A percentile compares a stretch with the other conserved stretches of the same genome.
phyloP scores from a whole-genome alignment of 225 moss, liverwort and hornwort species.

The Physcomitrium patens region DNA sequence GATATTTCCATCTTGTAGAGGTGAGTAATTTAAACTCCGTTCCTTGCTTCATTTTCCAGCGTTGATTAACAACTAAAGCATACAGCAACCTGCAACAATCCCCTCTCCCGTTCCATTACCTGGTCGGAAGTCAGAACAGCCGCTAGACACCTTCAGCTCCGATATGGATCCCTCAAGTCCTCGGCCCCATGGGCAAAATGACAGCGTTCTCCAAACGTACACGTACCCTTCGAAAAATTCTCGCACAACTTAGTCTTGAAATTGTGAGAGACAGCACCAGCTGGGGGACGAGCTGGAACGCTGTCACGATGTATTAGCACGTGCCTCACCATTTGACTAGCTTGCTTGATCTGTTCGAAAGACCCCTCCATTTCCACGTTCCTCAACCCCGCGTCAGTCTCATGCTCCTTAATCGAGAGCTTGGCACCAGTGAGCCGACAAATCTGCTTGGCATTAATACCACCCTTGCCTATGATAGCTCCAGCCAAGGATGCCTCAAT shows the following conservation, averaged over 20 bases:
- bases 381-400: constrained; percentile 69
- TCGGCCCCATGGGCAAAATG: constrained; percentile 97
- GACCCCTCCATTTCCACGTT: constrained; percentile 99
- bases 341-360: constrained; percentile 98
- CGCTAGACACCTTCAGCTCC: constrained; percentile 47
- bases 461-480: constrained; percentile 97
- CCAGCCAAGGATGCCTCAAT: constrained; percentile 97
- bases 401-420: constrained; percentile 95
- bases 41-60: constrained; percentile 79
- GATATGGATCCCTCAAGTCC: constrained; percentile 79
- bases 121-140: constrained; percentile 38
- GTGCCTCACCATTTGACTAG: constrained; percentile 97
- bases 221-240: constrained; percentile 90
- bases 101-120: constrained; percentile 58
- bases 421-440: constrained; percentile 98
- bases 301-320: constrained; percentile 95
- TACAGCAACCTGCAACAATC: constrained; percentile 55
- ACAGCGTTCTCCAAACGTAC: constrained; percentile 97
- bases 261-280: constrained; percentile 93
- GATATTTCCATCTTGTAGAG: constrained; percentile 60
- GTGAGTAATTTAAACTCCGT: constrained; percentile 66
- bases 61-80: constrained; percentile 64
- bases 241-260: constrained; percentile 99
- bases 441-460: constrained; percentile 97
- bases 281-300: constrained; percentile 77